These are phyloP conservation scores for Nannochloropsis limnetica DNA, from an alignment of 352 stramenopile genomes.

Conservation along the genomic window DNA sequence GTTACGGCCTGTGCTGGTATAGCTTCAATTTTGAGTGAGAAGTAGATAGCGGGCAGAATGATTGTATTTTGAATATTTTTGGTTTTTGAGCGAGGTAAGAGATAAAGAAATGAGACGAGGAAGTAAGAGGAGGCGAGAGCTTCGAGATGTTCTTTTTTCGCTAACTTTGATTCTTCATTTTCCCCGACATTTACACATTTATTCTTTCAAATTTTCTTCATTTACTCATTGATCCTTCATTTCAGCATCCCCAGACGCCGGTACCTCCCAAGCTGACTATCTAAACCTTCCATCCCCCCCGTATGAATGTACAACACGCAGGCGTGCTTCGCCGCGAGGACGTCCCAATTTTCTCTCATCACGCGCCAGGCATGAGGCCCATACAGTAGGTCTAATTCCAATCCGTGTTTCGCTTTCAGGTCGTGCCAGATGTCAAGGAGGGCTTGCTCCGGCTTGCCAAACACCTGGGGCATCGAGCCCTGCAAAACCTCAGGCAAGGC, in stretches of 20 bases:
- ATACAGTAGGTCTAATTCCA: background rate
- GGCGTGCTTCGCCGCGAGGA: background rate
- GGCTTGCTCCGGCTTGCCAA: background rate
- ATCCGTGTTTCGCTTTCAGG: background rate
- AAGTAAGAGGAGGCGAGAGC: background rate
- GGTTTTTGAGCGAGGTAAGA: background rate
- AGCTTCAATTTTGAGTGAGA: background rate
- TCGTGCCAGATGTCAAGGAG: background rate
- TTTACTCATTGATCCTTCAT: background rate
- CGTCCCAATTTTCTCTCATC: background rate
- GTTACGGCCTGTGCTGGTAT: background rate
- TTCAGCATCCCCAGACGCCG: background rate
- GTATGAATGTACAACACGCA: slow-evolving; percentile 22
- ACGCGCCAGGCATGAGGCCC: background rate
- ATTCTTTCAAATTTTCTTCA: background rate
- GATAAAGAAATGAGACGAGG: background rate
- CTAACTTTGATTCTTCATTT: too few species aligned
- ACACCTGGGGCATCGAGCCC: background rate
- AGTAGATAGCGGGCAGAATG: background rate
- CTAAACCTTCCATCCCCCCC: background rate
- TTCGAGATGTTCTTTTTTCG: too few species aligned
- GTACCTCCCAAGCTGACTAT: background rate
- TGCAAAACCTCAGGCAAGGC: background rate
- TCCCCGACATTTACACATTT: too few species aligned
- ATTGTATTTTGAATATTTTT: background rate